A percentile compares a stretch with the other conserved stretches of the same genome.
phyloP scores from a whole-genome alignment of 805 yeast species.

The Yarrowia sp. region DNA sequence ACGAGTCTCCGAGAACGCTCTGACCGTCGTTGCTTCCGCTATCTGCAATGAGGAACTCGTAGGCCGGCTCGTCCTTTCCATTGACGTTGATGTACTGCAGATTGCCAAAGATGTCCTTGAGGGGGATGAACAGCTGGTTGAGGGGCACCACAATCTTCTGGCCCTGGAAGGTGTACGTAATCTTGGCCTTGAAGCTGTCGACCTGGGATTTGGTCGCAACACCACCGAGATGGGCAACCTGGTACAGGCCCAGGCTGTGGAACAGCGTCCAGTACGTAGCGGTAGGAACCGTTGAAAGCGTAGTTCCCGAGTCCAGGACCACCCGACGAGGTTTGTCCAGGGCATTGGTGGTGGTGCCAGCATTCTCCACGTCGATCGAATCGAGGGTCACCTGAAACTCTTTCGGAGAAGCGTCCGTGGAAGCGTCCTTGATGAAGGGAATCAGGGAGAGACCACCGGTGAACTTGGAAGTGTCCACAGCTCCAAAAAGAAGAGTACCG shows the following conservation, averaged over 20 bases:
- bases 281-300: background rate
- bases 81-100: constrained; percentile 40
- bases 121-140: background rate
- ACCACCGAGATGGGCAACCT: background rate
- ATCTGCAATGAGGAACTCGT: background rate
- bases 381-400: background rate
- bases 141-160: background rate
- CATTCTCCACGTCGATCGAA: constrained; percentile 44
- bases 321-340: constrained; percentile 60
- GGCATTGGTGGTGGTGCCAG: constrained; percentile 48
- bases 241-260: constrained; percentile 36
- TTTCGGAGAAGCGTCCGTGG: background rate
- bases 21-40: background rate
- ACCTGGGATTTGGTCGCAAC: constrained; percentile 9
- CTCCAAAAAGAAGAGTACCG: constrained; percentile 70
- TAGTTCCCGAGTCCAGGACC: constrained; percentile 51
- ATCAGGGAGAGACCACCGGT: constrained; percentile 54
- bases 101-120: constrained; percentile 1
- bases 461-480: constrained; percentile 67
- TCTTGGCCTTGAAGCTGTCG: background rate
- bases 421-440: constrained; percentile 41
- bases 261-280: background rate
- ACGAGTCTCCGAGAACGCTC: constrained; percentile 58
- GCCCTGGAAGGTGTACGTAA: constrained; percentile 31
- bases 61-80: background rate